Evolutionary conservation across 345 rosid species (phyloP), one percentile per base, ranked within the genome.

Genomic region (Eucalyptus marginata): DNA sequence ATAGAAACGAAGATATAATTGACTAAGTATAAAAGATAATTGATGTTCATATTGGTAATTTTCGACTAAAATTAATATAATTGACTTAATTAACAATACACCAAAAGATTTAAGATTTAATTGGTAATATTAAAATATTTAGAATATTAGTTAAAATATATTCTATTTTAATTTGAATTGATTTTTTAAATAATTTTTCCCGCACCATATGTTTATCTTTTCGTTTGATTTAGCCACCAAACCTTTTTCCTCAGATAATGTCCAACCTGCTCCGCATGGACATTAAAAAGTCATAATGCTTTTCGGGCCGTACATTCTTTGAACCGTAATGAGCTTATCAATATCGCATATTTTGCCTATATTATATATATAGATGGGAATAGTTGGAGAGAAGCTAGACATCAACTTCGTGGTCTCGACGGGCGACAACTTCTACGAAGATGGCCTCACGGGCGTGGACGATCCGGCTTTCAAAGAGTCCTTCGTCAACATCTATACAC

Each of bases 351-450:
- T 29, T 31, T 18, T 9, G 11, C 49, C 8, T n/a, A 5, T 49
- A 17, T 51, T n/a, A 49, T 29, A 29, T 52, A 33, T 47, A 14
- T 88, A 94, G 95, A 94, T 94, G 96, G 96, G 96, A 89, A 89
- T 88, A 87, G 83, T 87, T 25, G 95, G 93, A 44, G 92, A 93
- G 90, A 91, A 88, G 89, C 88, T 93, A 25, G 89, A 92, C 33
- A 89, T 93, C 89, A 93, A 92, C 47, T 93, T 93, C 80, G 90
- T 93, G 24, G 87, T 94, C 59, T 94, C 95, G 8, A 93, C 95
- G 0, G 95, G 95, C 20, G 95, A 94, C 85, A 92, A 94, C 89
- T 94, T 94, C 90, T 94, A 94, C 43, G 94, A 93, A 54, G 71
- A 93, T 47, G 96, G 96, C 18, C 89, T 94, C 46, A 89, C 86